Conservation (phyloP, 2,329 filamentous ascomycete genomes). For the Monilinia aucupariae region DNA sequence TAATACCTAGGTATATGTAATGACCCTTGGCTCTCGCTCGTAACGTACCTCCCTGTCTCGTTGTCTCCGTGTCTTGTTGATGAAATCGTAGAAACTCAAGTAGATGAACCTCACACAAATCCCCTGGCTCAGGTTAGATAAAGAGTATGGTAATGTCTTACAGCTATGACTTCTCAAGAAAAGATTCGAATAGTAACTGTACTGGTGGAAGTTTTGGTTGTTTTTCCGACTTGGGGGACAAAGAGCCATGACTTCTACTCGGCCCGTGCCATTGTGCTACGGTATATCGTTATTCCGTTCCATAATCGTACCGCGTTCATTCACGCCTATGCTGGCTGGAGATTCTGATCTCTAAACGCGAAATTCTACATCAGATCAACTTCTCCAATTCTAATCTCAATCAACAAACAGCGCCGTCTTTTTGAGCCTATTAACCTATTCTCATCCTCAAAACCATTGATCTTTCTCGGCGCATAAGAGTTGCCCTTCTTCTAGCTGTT, state of each 20-base stretch:
- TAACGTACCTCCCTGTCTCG: constrained; percentile 12
- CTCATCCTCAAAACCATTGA: constrained; percentile 23
- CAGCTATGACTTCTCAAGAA: background rate
- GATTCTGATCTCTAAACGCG: constrained; percentile 13
- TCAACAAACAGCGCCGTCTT: constrained; percentile 17
- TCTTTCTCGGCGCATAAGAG: constrained; percentile 20
- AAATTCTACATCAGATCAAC: constrained; percentile 11
- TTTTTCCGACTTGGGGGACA: constrained; percentile 5
- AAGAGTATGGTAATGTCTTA: background rate
- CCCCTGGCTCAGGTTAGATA: background rate
- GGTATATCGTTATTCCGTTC: constrained; percentile 11
- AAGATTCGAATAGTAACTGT: constrained; percentile 1
- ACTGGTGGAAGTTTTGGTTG: background rate
- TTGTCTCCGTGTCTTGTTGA: no score
- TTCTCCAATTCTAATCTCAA: constrained; percentile 14
- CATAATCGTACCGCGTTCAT: constrained; percentile 8
- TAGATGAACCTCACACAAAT: background rate
- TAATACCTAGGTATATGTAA: background rate
- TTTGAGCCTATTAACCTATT: background rate
- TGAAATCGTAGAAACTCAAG: background rate
- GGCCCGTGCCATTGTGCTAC: background rate
- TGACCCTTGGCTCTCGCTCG: constrained; percentile 1
- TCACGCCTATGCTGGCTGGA: constrained; percentile 10
- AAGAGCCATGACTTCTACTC: background rate
- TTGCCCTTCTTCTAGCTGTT: constrained; percentile 16